These are phyloP conservation scores for Rhodotorula glutinis DNA, from an alignment of 1,284 basidiomycete species.

Conservation along the genomic window DNA sequence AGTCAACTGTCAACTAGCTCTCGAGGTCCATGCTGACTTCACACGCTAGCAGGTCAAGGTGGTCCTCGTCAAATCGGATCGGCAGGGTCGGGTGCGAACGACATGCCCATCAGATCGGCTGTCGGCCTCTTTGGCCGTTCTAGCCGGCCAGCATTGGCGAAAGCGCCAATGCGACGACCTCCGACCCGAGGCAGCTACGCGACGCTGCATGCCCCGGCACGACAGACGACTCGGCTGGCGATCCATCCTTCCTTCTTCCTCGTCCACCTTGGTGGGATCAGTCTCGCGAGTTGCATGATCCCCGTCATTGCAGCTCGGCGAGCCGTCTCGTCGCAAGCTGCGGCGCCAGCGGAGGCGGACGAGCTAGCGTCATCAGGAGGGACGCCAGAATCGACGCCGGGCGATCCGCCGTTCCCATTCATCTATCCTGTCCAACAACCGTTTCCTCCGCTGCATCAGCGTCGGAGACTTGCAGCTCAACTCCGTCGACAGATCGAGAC, in stretches of 20 bases:
- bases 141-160: too few species aligned
- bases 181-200: neutral
- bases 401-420: constrained; percentile 9
- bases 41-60: too few species aligned
- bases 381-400: neutral
- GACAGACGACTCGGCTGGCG: neutral
- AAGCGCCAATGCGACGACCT: too few species aligned
- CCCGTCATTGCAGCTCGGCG: constrained; percentile 23
- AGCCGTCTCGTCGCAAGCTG: neutral
- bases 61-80: too few species aligned
- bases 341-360: too few species aligned
- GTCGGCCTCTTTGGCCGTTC: too few species aligned
- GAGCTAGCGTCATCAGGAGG: neutral
- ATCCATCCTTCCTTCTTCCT: constrained; percentile 28
- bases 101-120: too few species aligned
- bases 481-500: constrained; percentile 45
- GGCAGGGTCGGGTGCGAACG: too few species aligned
- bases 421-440: constrained; percentile 11
- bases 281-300: constrained; percentile 23
- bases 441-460: constrained; percentile 15
- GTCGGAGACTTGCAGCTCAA: constrained; percentile 14
- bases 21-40: too few species aligned
- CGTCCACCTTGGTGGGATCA: constrained; percentile 31
- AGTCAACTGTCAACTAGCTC: too few species aligned
- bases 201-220: constrained; percentile 4